These are phyloP conservation scores for Cercospora nicotianae DNA, from an alignment of 2,329 filamentous ascomycete species.

Conservation along the genomic window DNA sequence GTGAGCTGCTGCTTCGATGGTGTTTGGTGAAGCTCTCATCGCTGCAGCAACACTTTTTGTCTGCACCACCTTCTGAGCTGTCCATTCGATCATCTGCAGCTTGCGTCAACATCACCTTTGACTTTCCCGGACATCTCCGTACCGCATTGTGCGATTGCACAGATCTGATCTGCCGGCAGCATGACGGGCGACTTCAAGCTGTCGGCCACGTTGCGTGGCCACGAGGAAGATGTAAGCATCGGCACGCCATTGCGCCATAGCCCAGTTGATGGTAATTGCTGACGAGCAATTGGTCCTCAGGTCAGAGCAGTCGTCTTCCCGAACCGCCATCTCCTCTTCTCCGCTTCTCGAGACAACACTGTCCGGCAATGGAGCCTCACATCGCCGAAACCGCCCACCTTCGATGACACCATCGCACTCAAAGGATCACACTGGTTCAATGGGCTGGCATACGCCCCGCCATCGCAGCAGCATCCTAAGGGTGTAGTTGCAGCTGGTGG, in stretches of 20 bases:
- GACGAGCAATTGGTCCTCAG: constrained; percentile 49
- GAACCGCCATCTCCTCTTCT: constrained; percentile 68
- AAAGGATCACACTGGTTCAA: constrained; percentile 88
- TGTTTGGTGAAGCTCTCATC: constrained; percentile 5
- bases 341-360: constrained; percentile 87
- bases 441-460: constrained; percentile 72
- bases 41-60: neutral
- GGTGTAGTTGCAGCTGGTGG: constrained; percentile 86
- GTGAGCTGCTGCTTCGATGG: neutral
- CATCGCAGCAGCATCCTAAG: constrained; percentile 67
- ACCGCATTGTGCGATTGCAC: neutral
- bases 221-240: constrained; percentile 83
- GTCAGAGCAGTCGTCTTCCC: constrained; percentile 85
- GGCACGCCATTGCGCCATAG: neutral
- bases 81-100: neutral
- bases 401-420: constrained; percentile 74
- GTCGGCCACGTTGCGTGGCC: constrained; percentile 82
- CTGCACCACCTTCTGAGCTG: constrained; percentile 1
- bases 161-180: constrained; percentile 22
- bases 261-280: constrained; percentile 16
- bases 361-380: constrained; percentile 81
- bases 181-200: constrained; percentile 84
- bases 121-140: neutral
- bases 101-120: neutral
- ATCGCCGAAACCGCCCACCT: constrained; percentile 65